Percentiles rank a stretch among this genome's conserved stretches.
These are phyloP conservation scores for Brassica rapa DNA, from an alignment of 345 rosid species.

Conservation along the genomic window DNA sequence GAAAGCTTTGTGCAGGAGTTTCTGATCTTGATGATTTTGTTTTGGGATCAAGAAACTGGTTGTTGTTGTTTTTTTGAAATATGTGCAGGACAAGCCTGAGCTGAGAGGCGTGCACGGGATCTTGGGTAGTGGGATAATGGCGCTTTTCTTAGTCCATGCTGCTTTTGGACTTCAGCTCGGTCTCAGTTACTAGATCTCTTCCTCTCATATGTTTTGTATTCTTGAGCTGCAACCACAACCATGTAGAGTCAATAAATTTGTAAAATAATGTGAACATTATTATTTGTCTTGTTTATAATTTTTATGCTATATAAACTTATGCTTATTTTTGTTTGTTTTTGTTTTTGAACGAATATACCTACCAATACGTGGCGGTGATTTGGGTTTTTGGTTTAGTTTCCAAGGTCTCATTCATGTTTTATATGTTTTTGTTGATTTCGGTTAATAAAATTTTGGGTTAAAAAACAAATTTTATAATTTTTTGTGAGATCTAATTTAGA, in stretches of 20 bases:
- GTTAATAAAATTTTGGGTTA: no score
- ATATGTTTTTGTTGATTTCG: no score
- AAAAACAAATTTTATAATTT: no score
- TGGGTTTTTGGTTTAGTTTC: no score
- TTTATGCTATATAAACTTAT: background rate
- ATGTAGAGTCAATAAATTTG: background rate
- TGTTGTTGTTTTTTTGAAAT: no score
- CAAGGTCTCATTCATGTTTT: no score
- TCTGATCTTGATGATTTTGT: background rate
- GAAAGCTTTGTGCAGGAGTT: background rate
- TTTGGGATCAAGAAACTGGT: background rate
- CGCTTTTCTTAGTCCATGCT: slow-evolving; percentile 74
- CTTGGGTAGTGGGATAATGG: slow-evolving; percentile 92
- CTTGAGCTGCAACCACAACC: background rate
- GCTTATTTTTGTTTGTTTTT: background rate
- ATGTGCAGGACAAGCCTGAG: slow-evolving; percentile 74
- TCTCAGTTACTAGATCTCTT: slow-evolving; percentile 58
- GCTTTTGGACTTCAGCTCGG: slow-evolving; percentile 88
- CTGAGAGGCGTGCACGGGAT: slow-evolving; percentile 81
- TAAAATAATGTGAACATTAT: slow-evolving; percentile 3
- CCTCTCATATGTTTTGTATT: slow-evolving; percentile 15
- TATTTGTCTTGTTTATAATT: background rate
- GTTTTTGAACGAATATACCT: background rate
- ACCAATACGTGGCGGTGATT: background rate
- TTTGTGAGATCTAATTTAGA: no score